These are phyloP conservation scores for Colletotrichum neosansevieriae DNA, from an alignment of 2,329 filamentous ascomycete genomes.

Conservation along the genomic window DNA sequence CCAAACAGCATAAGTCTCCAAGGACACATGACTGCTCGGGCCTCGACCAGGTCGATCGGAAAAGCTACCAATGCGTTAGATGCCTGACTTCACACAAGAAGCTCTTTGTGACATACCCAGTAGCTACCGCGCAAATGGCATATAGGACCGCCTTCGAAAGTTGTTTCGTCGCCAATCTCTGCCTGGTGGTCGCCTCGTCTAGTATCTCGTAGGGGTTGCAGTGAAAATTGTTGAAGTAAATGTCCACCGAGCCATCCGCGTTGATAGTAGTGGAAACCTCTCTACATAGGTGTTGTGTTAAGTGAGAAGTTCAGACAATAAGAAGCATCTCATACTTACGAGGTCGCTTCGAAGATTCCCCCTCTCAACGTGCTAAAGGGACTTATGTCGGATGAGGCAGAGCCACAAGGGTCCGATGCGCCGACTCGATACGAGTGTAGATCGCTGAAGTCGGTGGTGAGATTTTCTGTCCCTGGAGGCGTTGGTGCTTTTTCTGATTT, in stretches of 20 bases:
- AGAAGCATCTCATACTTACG: not conserved
- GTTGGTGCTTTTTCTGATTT: conserved; percentile 34
- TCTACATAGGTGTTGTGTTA: not conserved
- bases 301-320: not conserved
- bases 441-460: conserved; percentile 14
- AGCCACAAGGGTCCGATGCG: conserved; percentile 9
- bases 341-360: not conserved
- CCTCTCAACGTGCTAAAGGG: conserved; percentile 21
- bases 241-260: conserved; percentile 26
- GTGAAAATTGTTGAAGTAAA: conserved; percentile 32
- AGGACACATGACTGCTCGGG: no score
- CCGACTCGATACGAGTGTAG: not conserved
- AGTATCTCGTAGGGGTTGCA: conserved; percentile 28
- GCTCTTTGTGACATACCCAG: conserved; percentile 1
- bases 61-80: conserved; percentile 11
- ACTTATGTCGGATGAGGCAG: conserved; percentile 27
- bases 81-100: no score
- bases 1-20: no score
- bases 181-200: conserved; percentile 12
- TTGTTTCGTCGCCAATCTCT: conserved; percentile 22
- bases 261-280: conserved; percentile 23
- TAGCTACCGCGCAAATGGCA: conserved; percentile 32
- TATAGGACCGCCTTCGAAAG: conserved; percentile 22
- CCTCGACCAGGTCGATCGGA: conserved; percentile 17
- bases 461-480: conserved; percentile 20